Base-by-base conservation (phyloP, 805 yeast species). In the Lipomyces orientalis region DNA sequence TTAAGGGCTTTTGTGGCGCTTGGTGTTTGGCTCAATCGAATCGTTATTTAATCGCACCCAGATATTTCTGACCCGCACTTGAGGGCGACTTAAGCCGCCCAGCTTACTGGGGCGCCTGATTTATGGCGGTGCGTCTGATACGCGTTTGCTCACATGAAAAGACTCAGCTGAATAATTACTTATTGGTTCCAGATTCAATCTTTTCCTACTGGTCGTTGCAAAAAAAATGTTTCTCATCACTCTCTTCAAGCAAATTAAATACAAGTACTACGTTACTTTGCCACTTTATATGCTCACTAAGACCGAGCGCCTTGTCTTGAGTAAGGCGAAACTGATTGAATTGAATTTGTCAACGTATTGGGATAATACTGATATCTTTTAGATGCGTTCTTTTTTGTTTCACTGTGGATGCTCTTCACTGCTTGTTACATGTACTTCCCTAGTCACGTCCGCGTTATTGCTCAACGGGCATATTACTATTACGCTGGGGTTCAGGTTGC, bases 401-500 rank as follows among this genome's bases (percentile, higher is more conserved):
- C 65, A 33, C 64, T 69, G 52, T 54, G 58, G 61, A 66, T 69
- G 58, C 65, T 69, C 35, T 67, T 65, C 60, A 61, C 66, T 1
- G 72, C 69, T 19, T 34, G 58, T 19, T 69, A 59, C 61, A 54
- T 51, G 54, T 69, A 69, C 60, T 69, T 69, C 37, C 72, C 72
- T 10, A 52, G 60, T 29, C 71, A 67, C 58, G 69, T 64, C 49
- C 67, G 68, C 61, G 37, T 64, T 37, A 61, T 69, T 46, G 69
- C 68, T 31, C 70, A 69, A 57, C 70, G 72, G n/a, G 64, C 64
- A 49, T 68, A 63, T 54, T 69, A 66, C 39, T 69, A 69, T 55
- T 67, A 64, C 55, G 67, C 70, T 14, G 70, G 70, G 9, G 55
- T 52, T 31, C 29, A 52, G 34, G 55, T 52, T 52, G 19, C 55